These are phyloP conservation scores for Penicillium crustosum DNA, from an alignment of 2,329 filamentous ascomycete species.

Conservation along the genomic window DNA sequence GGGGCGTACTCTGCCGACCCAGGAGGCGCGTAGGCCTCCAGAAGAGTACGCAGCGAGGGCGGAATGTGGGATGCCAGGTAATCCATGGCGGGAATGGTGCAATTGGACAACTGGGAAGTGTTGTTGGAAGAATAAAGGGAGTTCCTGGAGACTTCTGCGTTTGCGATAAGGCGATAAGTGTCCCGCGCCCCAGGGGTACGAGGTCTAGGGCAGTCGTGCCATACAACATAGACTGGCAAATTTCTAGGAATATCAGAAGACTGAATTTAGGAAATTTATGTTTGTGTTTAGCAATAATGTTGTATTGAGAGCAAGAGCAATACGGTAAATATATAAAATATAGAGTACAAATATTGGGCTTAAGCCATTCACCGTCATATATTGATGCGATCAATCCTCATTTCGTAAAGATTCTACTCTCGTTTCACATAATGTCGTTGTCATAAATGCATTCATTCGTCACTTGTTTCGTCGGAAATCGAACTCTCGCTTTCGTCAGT, in stretches of 20 bases:
- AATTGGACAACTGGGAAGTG: constrained; percentile 17
- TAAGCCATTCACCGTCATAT: background rate
- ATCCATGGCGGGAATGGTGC: constrained; percentile 26
- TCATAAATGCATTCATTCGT: background rate
- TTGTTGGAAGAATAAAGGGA: constrained; percentile 41
- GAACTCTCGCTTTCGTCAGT: constrained; percentile 4
- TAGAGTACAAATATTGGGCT: background rate
- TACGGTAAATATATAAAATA: background rate
- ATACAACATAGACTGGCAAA: background rate
- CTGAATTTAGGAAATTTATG: background rate
- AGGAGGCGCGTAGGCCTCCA: constrained; percentile 17
- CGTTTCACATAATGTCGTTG: background rate
- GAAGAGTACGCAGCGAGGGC: constrained; percentile 20
- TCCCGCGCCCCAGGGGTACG: background rate
- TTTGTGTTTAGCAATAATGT: background rate
- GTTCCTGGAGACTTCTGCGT: constrained; percentile 18
- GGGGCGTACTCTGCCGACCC: constrained; percentile 24
- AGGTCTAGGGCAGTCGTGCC: background rate
- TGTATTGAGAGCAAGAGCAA: background rate
- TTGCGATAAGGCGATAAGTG: constrained; percentile 15
- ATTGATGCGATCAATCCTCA: background rate
- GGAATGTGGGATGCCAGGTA: constrained; percentile 25
- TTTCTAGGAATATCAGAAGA: background rate
- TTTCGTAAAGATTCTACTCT: background rate
- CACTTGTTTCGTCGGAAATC: background rate